phyloP scores from a whole-genome alignment of 768 basidiomycete species.

The Leccinum pellstonianum region DNA sequence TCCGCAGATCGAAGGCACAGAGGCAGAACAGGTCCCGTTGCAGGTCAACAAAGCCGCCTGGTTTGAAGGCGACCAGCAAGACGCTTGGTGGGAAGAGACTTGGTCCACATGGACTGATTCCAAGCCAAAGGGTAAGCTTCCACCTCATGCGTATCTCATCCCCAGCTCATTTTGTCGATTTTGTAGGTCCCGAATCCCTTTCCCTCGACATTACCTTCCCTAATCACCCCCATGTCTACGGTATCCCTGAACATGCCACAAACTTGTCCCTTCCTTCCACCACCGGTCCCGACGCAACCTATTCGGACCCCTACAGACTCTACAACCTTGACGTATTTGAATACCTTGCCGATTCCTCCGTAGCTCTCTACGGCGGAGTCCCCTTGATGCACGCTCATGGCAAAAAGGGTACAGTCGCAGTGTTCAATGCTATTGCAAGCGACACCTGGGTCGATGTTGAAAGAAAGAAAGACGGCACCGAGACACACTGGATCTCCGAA shows the following conservation, averaged over 20 bases:
- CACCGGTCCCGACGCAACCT: conserved; percentile 70
- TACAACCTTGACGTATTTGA: conserved; percentile 97
- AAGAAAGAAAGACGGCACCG: conserved; percentile 54
- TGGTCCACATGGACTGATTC: conserved; percentile 87
- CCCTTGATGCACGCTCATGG: conserved; percentile 94
- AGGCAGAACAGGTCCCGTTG: conserved; percentile 53
- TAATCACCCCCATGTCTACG: conserved; percentile 86
- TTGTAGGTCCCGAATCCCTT: conserved; percentile 84
- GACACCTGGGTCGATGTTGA: conserved; percentile 95
- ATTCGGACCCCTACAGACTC: conserved; percentile 89
- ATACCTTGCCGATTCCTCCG: conserved; percentile 77
- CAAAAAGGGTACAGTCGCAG: conserved; percentile 79
- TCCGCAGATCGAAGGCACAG: conserved; percentile 38
- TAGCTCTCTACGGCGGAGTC: conserved; percentile 88
- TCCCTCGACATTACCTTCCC: conserved; percentile 94
- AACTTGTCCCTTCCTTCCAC: conserved; percentile 87
- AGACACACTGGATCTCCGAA: conserved; percentile 97
- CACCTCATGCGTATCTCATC: not conserved
- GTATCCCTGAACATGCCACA: conserved; percentile 96
- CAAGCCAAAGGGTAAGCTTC: conserved; percentile 84
- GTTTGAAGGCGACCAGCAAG: conserved; percentile 88
- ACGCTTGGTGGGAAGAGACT: conserved; percentile 86
- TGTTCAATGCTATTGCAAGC: conserved; percentile 84
- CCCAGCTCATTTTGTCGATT: conserved; percentile 7
- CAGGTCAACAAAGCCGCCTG: conserved; percentile 58